These are phyloP conservation scores for Penicillium italicum DNA, from an alignment of 2,329 filamentous ascomycete genomes.

Conservation along the genomic window DNA sequence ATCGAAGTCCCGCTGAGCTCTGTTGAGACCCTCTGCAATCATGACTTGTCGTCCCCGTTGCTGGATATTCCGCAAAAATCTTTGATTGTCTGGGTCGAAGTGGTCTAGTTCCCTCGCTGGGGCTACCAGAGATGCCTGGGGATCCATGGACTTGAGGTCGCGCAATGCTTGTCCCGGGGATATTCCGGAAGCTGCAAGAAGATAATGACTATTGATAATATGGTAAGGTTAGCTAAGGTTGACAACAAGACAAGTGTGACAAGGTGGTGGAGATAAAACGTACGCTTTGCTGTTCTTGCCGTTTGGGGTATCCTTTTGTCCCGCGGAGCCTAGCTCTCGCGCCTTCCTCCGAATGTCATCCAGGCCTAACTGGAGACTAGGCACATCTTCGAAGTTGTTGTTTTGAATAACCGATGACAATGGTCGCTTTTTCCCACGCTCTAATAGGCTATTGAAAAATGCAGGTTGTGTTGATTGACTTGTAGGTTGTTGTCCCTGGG, in stretches of 20 bases:
- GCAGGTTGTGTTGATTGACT: conserved; percentile 49
- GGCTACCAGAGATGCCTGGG: conserved; percentile 56
- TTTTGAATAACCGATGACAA: conserved; percentile 59
- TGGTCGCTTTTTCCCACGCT: conserved; percentile 64
- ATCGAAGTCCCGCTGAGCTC: conserved; percentile 88
- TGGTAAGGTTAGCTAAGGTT: not conserved
- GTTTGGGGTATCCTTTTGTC: conserved; percentile 44
- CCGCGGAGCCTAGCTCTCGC: conserved; percentile 71
- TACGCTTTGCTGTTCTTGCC: conserved; percentile 52
- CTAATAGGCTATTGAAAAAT: conserved; percentile 62
- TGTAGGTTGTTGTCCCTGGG: conserved; percentile 25
- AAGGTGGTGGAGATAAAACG: conserved; percentile 26
- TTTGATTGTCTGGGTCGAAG: conserved; percentile 57
- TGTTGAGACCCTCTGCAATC: conserved; percentile 84
- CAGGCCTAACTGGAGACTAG: conserved; percentile 83
- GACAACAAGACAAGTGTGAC: not conserved
- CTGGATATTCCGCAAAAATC: conserved; percentile 80
- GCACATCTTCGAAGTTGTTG: conserved; percentile 68
- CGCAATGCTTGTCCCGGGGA: conserved; percentile 80
- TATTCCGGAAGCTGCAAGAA: conserved; percentile 89
- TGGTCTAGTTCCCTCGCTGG: conserved; percentile 36
- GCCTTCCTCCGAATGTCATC: conserved; percentile 77
- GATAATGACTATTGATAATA: conserved; percentile 65
- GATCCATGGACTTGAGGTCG: conserved; percentile 76
- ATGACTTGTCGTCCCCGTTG: conserved; percentile 87